These are phyloP conservation scores for Sphaerobolus stellatus DNA, from an alignment of 1,284 basidiomycete species.

Conservation along the genomic window DNA sequence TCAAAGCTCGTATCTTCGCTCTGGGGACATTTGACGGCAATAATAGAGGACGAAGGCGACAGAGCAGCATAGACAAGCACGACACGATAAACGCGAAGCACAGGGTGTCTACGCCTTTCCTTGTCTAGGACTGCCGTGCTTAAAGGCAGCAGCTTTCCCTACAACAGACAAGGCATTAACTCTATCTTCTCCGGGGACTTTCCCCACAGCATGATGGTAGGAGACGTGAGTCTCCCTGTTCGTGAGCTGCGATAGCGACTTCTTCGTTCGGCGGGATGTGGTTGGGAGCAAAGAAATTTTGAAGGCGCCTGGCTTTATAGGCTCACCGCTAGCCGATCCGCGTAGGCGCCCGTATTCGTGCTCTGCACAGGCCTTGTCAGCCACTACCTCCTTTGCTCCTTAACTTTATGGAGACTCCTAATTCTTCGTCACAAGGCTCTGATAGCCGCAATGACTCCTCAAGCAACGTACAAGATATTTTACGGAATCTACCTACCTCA, in stretches of 20 bases:
- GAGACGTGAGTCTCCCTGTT: slow-evolving; percentile 54
- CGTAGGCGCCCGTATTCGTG: background rate
- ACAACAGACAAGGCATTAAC: slow-evolving; percentile 45
- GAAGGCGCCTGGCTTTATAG: slow-evolving; percentile 8
- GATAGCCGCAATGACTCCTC: slow-evolving; percentile 12
- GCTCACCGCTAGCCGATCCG: background rate
- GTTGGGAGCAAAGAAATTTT: slow-evolving; percentile 20
- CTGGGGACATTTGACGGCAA: slow-evolving; percentile 40
- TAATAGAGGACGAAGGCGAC: slow-evolving; percentile 23
- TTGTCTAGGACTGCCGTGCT: slow-evolving; percentile 53
- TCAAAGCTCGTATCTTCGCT: slow-evolving; percentile 76
- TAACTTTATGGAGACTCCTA: too few species aligned
- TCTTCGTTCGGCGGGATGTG: slow-evolving; percentile 57
- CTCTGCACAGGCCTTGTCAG: background rate
- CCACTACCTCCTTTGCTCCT: too few species aligned
- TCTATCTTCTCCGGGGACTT: slow-evolving; percentile 89
- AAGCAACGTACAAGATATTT: slow-evolving; percentile 1
- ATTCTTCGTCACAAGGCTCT: background rate
- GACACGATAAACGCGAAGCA: too few species aligned
- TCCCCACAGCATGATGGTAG: slow-evolving; percentile 70
- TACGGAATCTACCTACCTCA: too few species aligned
- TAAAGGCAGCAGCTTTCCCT: slow-evolving; percentile 74
- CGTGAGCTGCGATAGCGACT: slow-evolving; percentile 82
- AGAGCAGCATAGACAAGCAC: slow-evolving; percentile 31
- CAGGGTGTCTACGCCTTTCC: slow-evolving; percentile 52